Base-by-base conservation (phyloP, 768 basidiomycete genomes). In the Leccinum variicolor region DNA sequence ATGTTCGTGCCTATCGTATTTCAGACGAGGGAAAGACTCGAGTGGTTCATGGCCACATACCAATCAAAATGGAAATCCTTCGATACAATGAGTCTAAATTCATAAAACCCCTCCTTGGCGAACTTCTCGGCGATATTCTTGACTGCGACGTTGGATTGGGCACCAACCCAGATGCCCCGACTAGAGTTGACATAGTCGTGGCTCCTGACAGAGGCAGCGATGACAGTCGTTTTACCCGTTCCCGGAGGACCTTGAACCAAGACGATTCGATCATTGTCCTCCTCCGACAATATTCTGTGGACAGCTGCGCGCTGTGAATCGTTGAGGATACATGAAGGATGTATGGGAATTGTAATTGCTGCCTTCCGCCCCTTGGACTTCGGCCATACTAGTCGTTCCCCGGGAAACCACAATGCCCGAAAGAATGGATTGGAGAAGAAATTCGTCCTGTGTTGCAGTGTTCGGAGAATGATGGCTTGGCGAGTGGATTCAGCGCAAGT, bases 111-210 rank as follows among this genome's bases (percentile, higher is more conserved):
- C n/a, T 64, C 59, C 7, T 68, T 64, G 25, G 69, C 57, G 11
- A 81, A 67, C 49, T 76, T 81, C 58, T 80, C 77, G 0, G 79
- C 79, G n/a, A 81, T 80, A 55, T 81, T 81, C 61, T 82, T 82
- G 19, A 81, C 80, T 0, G 77, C 80, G 33, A 81, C 77, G 43
- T 81, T 82, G 0, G 79, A 80, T 26, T 81, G 81, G 0, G 80
- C 79, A 28, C 75, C 66, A 28, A 81, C 60, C 74, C 77, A 81
- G 10, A 78, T 63, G 9, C 62, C 52, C 26, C 47, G 64, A 8
- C 23, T 19, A 15, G 59, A 59, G 2, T 52, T 50, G 49, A 61
- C 56, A 1, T 28, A 3, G 13, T 64, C 8, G 11, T 68, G 23
- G 15, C 74, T 74, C 1, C 60, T 57, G 1, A 74, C 72, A 1